Evolutionary conservation across 2,329 filamentous ascomycete genomes (phyloP), one percentile per base, ranked within the genome.

Genomic region (Allantophomopsis cytisporea): DNA sequence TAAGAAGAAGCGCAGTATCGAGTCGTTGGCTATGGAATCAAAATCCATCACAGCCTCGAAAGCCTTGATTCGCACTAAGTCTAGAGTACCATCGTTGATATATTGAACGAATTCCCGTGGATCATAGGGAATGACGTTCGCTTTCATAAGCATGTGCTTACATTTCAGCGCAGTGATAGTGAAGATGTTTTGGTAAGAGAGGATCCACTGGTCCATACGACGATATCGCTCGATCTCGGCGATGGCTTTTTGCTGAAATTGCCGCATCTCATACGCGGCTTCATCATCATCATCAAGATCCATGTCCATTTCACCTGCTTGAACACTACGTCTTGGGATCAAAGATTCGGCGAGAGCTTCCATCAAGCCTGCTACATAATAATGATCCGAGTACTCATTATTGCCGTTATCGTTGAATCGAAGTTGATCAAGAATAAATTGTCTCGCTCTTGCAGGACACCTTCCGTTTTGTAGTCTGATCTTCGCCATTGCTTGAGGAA

Each of bases 351-450:
- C 68, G 18, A 80, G 58, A 0, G 71, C 68, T 33, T 68, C 64
- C 64, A 98, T 82, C 17, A 98, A 68, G 16, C 72, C 82, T 7
- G 86, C 78, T 39, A 98, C 76, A 54, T 95, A 98, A 51, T 84
- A 79, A 45, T 88, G 81, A 52, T 98, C 93, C 5, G 88, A 94
- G 54, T 76, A 93, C 37, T 80, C 62, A 50, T 98, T 98, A 43
- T 83, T 81, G 2, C 83, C 80, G 54, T 98, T 98, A 60, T 98
- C 88, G 54, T 98, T 98, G 63, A 87, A 89, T 37, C 83, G 80
- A 28, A 98, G 66, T 54, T 93, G 83, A 49, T 95, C 87, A 16
- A 94, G 73, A 36, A 98, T 73, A 57, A 95, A 94, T 31, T 75
- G 73, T 41, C 88, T 83, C 5, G 86, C 86, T 39, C 79, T 69